These are phyloP conservation scores for Fusarium denticulatum DNA, from an alignment of 2,329 filamentous ascomycete genomes.

Conservation along the genomic window DNA sequence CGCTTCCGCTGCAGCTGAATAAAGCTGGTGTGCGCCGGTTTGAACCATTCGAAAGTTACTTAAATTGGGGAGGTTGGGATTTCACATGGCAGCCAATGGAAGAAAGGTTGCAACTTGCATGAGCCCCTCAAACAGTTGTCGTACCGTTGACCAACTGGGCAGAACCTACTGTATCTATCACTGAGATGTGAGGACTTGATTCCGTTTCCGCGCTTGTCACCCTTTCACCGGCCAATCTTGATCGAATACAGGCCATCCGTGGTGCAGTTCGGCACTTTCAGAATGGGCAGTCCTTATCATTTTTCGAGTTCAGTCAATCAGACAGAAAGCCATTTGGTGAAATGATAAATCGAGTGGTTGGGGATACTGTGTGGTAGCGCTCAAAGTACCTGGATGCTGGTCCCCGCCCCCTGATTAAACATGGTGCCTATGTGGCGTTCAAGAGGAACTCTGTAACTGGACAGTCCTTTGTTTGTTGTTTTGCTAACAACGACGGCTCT, in stretches of 20 bases:
- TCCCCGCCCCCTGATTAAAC: constrained; percentile 34
- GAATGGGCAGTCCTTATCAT: not conserved
- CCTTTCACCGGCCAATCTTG: not conserved
- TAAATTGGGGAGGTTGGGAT: constrained; percentile 40
- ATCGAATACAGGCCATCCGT: constrained; percentile 16
- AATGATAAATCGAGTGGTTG: constrained; percentile 19
- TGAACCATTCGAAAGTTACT: constrained; percentile 14
- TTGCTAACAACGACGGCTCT: constrained; percentile 27
- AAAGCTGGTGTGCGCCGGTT: constrained; percentile 24
- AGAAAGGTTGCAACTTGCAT: constrained; percentile 1
- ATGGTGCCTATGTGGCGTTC: constrained; percentile 36
- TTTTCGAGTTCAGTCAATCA: constrained; percentile 2
- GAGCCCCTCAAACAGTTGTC: constrained; percentile 16
- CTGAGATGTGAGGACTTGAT: not conserved
- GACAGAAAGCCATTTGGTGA: not conserved
- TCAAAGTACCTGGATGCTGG: constrained; percentile 11
- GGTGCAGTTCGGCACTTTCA: constrained; percentile 5
- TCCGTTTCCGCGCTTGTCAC: constrained; percentile 1
- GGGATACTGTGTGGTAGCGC: constrained; percentile 20
- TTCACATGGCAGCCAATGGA: constrained; percentile 38
- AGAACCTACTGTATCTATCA: not conserved
- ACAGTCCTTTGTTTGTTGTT: constrained; percentile 24
- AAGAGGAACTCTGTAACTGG: constrained; percentile 26
- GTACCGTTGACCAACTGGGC: not conserved
- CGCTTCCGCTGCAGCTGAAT: constrained; percentile 36